A percentile compares a stretch with the other conserved stretches of the same genome.
Conservation (phyloP, 129 eudicot genomes). For the Tagetes erecta region DNA sequence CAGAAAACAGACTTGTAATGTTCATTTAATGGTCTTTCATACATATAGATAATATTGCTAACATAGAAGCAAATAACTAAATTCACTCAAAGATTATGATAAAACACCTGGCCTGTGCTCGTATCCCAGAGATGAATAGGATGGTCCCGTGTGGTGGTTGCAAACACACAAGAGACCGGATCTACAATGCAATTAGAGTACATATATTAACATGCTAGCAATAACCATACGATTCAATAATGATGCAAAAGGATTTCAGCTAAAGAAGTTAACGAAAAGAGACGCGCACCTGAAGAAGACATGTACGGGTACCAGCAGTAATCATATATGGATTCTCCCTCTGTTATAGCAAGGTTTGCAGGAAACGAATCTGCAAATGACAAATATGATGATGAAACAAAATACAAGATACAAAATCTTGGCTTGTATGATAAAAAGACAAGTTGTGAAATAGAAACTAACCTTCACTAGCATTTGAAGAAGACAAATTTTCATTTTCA, state of each 20-base stretch:
- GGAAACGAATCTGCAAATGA: constrained; percentile 68
- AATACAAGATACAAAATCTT: background rate
- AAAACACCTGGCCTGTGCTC: constrained; percentile 79
- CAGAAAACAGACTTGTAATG: background rate
- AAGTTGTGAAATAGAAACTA: constrained; percentile 11
- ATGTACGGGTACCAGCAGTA: constrained; percentile 95
- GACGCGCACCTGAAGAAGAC: constrained; percentile 72
- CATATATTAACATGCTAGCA: constrained; percentile 4
- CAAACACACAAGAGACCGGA: constrained; percentile 83
- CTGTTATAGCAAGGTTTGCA: constrained; percentile 67
- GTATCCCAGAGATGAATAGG: constrained; percentile 99
- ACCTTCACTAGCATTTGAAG: constrained; percentile 51
- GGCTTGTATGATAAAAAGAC: background rate
- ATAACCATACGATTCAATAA: background rate
- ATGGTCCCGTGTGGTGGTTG: constrained; percentile 91
- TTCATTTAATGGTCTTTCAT: too few relatives aligned
- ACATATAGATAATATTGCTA: background rate
- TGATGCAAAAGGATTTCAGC: background rate
- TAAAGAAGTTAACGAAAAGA: background rate
- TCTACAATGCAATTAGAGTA: constrained; percentile 44
- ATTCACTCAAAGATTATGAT: background rate
- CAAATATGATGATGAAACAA: background rate
- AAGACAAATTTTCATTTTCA: constrained; percentile 24
- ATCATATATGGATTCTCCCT: constrained; percentile 92
- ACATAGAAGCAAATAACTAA: background rate